Conservation (phyloP, 805 yeast species). For the Metschnikowia peoriensis region DNA sequence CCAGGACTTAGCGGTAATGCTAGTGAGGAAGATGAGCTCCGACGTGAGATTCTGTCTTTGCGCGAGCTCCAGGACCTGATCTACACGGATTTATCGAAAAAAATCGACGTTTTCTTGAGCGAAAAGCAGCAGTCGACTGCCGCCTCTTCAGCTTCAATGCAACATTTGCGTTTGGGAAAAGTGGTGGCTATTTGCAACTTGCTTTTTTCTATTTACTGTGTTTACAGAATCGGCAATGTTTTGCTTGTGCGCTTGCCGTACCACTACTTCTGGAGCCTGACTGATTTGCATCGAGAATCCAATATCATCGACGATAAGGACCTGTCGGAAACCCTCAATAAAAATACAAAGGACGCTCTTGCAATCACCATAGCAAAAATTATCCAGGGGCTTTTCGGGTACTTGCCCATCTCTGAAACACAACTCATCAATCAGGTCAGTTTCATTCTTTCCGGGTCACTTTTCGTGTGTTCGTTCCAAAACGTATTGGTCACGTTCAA, state of each 20-base stretch:
- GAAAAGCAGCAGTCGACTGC: neutral
- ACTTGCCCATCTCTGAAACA: constrained; percentile 33
- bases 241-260: constrained; percentile 41
- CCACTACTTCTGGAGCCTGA: constrained; percentile 13
- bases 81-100: constrained; percentile 29
- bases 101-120: constrained; percentile 11
- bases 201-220: constrained; percentile 46
- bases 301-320: constrained; percentile 12
- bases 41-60: constrained; percentile 40
- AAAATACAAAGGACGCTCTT: constrained; percentile 41
- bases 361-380: constrained; percentile 49
- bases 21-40: constrained; percentile 33
- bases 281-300: constrained; percentile 12
- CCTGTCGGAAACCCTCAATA: constrained; percentile 10
- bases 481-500: constrained; percentile 61
- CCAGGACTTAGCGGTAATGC: constrained; percentile 17
- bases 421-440: constrained; percentile 46
- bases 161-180: neutral
- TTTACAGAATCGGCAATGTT: constrained; percentile 46
- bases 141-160: neutral
- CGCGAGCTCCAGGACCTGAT: constrained; percentile 28
- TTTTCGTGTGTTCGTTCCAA: constrained; percentile 62
- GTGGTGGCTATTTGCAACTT: constrained; percentile 17
- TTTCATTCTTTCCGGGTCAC: constrained; percentile 53
- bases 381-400: constrained; percentile 25